phyloP scores from a whole-genome alignment of 805 yeast genomes.

The Yamadazyma scolyti region DNA sequence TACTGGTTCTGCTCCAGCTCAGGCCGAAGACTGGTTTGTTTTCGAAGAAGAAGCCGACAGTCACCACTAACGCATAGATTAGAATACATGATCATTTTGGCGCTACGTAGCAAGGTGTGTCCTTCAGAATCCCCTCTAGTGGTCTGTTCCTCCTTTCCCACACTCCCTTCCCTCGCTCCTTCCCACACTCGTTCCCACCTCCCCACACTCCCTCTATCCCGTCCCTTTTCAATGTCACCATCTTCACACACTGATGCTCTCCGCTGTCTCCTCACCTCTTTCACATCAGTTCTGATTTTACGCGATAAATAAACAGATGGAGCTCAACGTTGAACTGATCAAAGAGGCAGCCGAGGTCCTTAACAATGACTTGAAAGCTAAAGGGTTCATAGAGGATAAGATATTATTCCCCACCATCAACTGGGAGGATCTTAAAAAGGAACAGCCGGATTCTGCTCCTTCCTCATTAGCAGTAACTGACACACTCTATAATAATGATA shows the following conservation, averaged over 20 bases:
- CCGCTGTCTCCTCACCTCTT: no score
- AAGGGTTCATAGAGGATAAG: slow-evolving; percentile 31
- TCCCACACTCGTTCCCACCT: no score
- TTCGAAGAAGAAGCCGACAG: slow-evolving; percentile 59
- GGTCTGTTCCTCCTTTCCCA: no score
- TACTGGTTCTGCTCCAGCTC: slow-evolving; percentile 41
- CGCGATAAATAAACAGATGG: no score
- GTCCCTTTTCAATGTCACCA: no score
- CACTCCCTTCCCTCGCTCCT: no score
- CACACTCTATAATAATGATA: slow-evolving; percentile 30
- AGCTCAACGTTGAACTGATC: slow-evolving; percentile 29
- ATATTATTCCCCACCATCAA: slow-evolving; percentile 32
- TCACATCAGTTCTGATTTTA: no score
- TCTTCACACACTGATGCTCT: no score
- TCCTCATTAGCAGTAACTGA: slow-evolving; percentile 22
- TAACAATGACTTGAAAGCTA: slow-evolving; percentile 29
- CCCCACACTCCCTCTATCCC: no score
- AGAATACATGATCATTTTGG: no score
- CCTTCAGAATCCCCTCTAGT: no score
- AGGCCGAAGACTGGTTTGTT: slow-evolving; percentile 81
- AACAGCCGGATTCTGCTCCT: slow-evolving; percentile 16
- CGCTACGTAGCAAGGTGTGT: no score
- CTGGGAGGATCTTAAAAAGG: slow-evolving; percentile 26
- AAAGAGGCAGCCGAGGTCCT: slow-evolving; percentile 33
- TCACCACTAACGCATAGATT: slow-evolving; percentile 53